Evolutionary conservation across 1,139 yeast species (phyloP).

Genomic region (Spathaspora jeffriesii): DNA sequence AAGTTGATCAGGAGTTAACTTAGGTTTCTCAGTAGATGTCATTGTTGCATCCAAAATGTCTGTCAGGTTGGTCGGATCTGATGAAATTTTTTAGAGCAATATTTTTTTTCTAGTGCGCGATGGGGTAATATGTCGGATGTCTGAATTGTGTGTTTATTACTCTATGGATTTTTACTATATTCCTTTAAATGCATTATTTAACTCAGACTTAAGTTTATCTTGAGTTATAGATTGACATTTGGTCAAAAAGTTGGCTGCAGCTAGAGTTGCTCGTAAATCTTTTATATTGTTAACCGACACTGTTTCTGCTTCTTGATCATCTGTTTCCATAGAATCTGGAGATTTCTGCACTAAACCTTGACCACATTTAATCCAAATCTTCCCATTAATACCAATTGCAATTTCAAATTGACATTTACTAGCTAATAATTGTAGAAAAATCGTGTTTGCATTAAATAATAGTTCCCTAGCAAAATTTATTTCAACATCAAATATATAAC

Average conservation of each 20-base stretch:
- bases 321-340: constrained; percentile 13
- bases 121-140: not conserved
- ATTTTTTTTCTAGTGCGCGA: constrained; percentile 1
- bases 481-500: constrained; percentile 67
- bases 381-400: constrained; percentile 92
- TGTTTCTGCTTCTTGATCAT: constrained; percentile 13
- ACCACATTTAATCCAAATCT: constrained; percentile 80
- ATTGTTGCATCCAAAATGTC: not conserved
- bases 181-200: constrained; percentile 24
- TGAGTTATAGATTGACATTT: constrained; percentile 39
- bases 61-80: not conserved
- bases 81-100: constrained; percentile 1
- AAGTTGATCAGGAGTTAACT: constrained; percentile 15
- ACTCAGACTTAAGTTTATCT: constrained; percentile 40
- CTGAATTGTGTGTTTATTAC: no score
- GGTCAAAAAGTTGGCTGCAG: constrained; percentile 52
- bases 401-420: constrained; percentile 74
- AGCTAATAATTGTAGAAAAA: constrained; percentile 63
- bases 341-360: constrained; percentile 28
- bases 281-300: constrained; percentile 20
- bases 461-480: constrained; percentile 77
- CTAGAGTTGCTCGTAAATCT: constrained; percentile 57
- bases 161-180: constrained; percentile 7
- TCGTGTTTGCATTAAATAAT: constrained; percentile 57
- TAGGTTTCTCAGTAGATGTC: constrained; percentile 1